A percentile compares a stretch with the other conserved stretches of the same genome.
Evolutionary conservation across 139 green algal species (phyloP).

Genomic region (Chlamydomonas schloesseri): DNA sequence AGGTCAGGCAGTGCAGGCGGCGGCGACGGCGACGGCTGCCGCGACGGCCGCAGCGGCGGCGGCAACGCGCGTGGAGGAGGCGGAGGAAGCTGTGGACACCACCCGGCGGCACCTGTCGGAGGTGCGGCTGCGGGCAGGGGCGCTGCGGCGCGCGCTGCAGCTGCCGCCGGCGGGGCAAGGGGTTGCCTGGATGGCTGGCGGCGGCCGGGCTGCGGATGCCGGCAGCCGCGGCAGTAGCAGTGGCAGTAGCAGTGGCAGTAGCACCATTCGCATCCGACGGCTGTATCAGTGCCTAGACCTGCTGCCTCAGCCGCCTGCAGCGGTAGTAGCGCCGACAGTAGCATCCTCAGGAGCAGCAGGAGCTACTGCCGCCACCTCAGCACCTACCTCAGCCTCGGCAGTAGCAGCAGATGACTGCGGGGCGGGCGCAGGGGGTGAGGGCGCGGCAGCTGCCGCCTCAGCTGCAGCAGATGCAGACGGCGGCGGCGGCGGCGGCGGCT

Average conservation of each 20-base stretch:
- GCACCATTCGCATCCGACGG: neutral
- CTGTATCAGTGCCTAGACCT: slow-evolving; percentile 50
- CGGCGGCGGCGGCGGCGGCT: neutral
- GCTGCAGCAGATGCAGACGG: too few relatives aligned
- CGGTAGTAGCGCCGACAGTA: too few relatives aligned
- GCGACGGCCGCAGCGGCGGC: neutral
- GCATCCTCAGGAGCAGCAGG: too few relatives aligned
- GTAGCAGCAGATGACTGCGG: too few relatives aligned
- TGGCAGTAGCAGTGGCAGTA: slow-evolving; percentile 15
- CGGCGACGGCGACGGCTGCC: neutral
- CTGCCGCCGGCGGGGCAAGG: neutral
- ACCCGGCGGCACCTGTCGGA: neutral
- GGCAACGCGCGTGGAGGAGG: slow-evolving; percentile 19
- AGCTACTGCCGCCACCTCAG: neutral
- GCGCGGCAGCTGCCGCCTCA: too few relatives aligned
- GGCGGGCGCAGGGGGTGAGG: too few relatives aligned
- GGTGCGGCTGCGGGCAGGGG: neutral
- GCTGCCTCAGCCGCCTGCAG: neutral
- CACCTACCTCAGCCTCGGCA: too few relatives aligned
- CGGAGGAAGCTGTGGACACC: neutral
- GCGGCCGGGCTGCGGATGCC: too few relatives aligned
- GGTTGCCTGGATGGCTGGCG: too few relatives aligned
- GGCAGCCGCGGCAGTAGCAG: neutral
- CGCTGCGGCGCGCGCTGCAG: neutral
- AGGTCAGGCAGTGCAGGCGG: too few relatives aligned